phyloP scores from a whole-genome alignment of 352 stramenopile species.

The Plasmopara muralis region DNA sequence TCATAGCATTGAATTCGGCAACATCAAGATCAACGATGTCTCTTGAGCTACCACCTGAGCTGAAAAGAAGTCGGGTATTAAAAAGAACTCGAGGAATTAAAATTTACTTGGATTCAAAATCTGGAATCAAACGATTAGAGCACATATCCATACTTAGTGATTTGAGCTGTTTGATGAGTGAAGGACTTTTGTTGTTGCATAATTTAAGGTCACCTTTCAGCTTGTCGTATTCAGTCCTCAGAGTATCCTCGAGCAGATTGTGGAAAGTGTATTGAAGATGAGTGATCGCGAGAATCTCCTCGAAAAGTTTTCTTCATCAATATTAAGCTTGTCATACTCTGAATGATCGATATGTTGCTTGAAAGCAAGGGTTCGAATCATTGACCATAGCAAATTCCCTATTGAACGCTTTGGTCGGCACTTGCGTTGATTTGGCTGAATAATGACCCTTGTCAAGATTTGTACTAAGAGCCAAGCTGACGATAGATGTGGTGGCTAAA shows the following conservation, averaged over 20 bases:
- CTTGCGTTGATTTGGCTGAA: background rate
- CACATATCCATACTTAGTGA: conserved; percentile 14
- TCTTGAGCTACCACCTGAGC: conserved; percentile 14
- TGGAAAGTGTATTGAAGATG: too few species aligned
- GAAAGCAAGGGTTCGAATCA: background rate
- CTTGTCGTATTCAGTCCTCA: too few species aligned
- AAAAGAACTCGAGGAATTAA: conserved; percentile 4
- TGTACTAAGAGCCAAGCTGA: background rate
- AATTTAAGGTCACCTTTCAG: too few species aligned
- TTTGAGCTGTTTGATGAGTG: conserved; percentile 12
- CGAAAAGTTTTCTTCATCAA: background rate
- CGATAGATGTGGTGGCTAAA: background rate
- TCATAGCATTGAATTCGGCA: conserved; percentile 10
- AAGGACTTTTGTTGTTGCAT: too few species aligned
- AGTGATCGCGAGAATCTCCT: too few species aligned
- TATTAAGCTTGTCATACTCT: background rate
- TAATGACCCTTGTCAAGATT: background rate
- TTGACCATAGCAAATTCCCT: background rate
- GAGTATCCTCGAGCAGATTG: too few species aligned
- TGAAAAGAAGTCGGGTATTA: too few species aligned
- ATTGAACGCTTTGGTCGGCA: background rate
- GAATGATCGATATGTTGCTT: background rate
- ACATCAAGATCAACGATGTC: conserved; percentile 18
- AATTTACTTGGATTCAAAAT: conserved; percentile 16
- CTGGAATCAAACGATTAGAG: conserved; percentile 16